phyloP scores from a whole-genome alignment of 2,329 filamentous ascomycete genomes.

The Grosmannia serpens region DNA sequence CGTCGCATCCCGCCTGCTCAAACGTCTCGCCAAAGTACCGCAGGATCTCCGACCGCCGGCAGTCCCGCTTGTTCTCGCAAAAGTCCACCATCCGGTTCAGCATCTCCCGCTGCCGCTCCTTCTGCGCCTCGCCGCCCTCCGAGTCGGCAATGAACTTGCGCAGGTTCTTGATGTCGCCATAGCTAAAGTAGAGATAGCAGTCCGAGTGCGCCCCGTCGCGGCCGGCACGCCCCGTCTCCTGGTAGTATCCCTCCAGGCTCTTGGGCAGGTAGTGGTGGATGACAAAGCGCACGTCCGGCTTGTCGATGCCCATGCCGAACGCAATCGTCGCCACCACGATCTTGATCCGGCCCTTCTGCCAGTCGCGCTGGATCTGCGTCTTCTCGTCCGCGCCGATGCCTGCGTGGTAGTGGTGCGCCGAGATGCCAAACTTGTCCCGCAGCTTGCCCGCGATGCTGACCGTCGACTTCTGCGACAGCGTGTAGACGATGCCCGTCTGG shows the following conservation, averaged over 20 bases:
- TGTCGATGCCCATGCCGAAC: constrained; percentile 99
- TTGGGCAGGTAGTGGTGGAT: constrained; percentile 90
- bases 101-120: constrained; percentile 75
- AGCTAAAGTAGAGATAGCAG: constrained; percentile 84
- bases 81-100: constrained; percentile 74
- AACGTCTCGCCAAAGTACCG: constrained; percentile 92
- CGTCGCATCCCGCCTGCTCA: constrained; percentile 55
- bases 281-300: constrained; percentile 90
- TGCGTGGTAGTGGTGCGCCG: constrained; percentile 79
- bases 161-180: constrained; percentile 61
- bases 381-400: constrained; percentile 59
- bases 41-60: constrained; percentile 76
- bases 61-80: constrained; percentile 82
- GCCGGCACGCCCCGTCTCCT: constrained; percentile 91
- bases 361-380: constrained; percentile 59
- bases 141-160: constrained; percentile 75
- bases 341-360: constrained; percentile 70
- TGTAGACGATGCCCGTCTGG: constrained; percentile 87
- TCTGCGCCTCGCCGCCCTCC: constrained; percentile 65
- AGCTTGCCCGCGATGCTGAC: constrained; percentile 69
- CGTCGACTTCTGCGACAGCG: constrained; percentile 71
- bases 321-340: constrained; percentile 97
- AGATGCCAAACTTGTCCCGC: constrained; percentile 47
- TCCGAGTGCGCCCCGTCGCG: constrained; percentile 78
- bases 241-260: constrained; percentile 94